Evolutionary conservation across 1,284 basidiomycete genomes (phyloP), one percentile per base, ranked within the genome.

Genomic region (Vanrija humicola): DNA sequence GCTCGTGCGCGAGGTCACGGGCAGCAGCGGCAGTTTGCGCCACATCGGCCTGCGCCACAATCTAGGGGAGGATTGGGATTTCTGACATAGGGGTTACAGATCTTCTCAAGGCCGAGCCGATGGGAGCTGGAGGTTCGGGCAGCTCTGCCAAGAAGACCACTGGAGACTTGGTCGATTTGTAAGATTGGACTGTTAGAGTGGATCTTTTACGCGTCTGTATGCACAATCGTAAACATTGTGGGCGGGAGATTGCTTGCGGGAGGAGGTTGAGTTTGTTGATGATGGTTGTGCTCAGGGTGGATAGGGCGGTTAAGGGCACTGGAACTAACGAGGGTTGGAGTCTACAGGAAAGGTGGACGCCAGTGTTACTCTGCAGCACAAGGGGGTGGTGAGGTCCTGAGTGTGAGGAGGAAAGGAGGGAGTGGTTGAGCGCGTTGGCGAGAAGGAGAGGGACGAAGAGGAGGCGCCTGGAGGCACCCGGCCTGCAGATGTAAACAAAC

Each of bases 61-160:
- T 34, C 34, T 14, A 12, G 34, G 34, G 28, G 39, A 7, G n/a
- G n/a, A 7, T 16, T 2, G 10, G 7, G 18, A 23, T 18, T 40
- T 16, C 34, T 34, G 34, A 34, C 34, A 34, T 12, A 10, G 28
- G 28, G 28, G 34, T 38, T 21, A 4, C 53, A 73, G 71, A 70
- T 43, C 56, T 73, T 21, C 64, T 72, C 34, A 64, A 58, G 38
- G 71, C 71, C 23, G 65, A 69, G 53, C 67, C 71, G 16, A 62
- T 73, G 53, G 64, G 64, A 15, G 39, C 52, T 4, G 52, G 48
- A 14, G 53, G 53, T 26, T 38, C 38, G 6, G 28, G 39, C 46
- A 25, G 40, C 29, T 49, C 40, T 49, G 28, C 40, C 9, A 42
- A 42, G 19, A 4, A 7, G 40, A n/a, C 7, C 16, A 40, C 38